A percentile compares a stretch with the other conserved stretches of the same genome.
Evolutionary conservation across 805 yeast genomes (phyloP).

Genomic region (Ascoidea tarda): DNA sequence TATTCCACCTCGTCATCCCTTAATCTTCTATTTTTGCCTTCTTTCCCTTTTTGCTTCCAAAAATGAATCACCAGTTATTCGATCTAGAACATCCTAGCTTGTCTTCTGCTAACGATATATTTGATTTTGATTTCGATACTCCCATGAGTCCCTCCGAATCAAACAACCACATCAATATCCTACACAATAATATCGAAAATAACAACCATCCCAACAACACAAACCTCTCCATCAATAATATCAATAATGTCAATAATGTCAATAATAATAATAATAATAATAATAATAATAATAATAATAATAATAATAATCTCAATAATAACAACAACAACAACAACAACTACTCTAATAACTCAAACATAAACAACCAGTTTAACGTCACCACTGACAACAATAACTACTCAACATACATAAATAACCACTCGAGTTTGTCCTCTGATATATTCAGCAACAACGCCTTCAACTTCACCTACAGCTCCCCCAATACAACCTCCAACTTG

Average conservation of each 20-base stretch:
- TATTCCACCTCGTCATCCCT: neutral
- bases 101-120: slow-evolving; percentile 7
- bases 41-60: neutral
- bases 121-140: slow-evolving; percentile 10
- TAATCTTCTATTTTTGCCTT: neutral
- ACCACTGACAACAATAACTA: no score
- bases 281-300: no score
- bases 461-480: neutral
- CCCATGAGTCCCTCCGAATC: slow-evolving; percentile 7
- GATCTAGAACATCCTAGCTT: neutral
- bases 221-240: neutral
- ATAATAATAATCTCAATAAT: no score
- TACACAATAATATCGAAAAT: neutral
- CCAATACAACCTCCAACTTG: neutral
- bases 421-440: no score
- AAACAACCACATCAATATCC: neutral
- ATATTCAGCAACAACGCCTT: no score
- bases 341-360: neutral
- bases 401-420: no score
- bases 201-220: neutral
- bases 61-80: neutral
- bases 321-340: neutral
- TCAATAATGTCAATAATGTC: neutral
- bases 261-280: no score
- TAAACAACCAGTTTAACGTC: no score